Percentiles rank a stretch among this genome's conserved stretches.
Evolutionary conservation across 163 green algal genomes (phyloP).

Genomic region (Scenedesmus sp.): DNA sequence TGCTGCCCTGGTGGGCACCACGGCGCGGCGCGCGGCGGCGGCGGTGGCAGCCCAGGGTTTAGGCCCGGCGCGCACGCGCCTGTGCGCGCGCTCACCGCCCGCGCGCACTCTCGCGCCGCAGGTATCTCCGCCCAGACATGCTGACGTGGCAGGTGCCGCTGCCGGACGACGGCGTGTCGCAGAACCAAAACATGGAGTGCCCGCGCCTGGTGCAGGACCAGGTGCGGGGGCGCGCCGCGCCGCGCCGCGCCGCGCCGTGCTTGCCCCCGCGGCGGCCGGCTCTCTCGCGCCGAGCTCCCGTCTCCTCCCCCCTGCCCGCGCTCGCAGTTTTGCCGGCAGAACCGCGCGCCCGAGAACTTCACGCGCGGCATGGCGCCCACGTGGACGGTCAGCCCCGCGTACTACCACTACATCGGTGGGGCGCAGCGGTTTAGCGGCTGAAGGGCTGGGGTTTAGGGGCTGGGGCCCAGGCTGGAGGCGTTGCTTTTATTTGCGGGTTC

Average conservation of each 20-base stretch:
- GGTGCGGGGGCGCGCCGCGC: background rate
- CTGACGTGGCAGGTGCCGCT: background rate
- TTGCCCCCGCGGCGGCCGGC: too few species aligned
- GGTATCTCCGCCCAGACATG: background rate
- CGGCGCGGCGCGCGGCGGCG: background rate
- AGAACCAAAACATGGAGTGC: slow-evolving; percentile 33
- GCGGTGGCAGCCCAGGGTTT: background rate
- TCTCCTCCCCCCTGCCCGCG: background rate
- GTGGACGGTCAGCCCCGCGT: slow-evolving; percentile 26
- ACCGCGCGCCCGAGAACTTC: background rate
- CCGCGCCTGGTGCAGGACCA: background rate
- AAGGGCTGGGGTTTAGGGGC: background rate
- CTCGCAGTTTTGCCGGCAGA: slow-evolving; percentile 24
- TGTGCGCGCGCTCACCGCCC: too few species aligned
- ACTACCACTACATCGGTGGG: slow-evolving; percentile 41
- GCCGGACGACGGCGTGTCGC: background rate
- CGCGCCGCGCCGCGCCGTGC: background rate
- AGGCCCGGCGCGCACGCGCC: too few species aligned
- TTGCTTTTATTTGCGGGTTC: too few species aligned
- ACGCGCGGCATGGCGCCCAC: background rate
- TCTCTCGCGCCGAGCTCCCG: too few species aligned
- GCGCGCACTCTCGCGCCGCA: background rate
- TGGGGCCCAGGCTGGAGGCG: too few species aligned
- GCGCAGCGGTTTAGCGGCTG: background rate
- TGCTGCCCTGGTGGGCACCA: slow-evolving; percentile 20